Percentiles rank a stretch among this genome's conserved stretches.
Conservation (phyloP, 371 early-diverging fungal species). For the Catenaria anguillulae region DNA sequence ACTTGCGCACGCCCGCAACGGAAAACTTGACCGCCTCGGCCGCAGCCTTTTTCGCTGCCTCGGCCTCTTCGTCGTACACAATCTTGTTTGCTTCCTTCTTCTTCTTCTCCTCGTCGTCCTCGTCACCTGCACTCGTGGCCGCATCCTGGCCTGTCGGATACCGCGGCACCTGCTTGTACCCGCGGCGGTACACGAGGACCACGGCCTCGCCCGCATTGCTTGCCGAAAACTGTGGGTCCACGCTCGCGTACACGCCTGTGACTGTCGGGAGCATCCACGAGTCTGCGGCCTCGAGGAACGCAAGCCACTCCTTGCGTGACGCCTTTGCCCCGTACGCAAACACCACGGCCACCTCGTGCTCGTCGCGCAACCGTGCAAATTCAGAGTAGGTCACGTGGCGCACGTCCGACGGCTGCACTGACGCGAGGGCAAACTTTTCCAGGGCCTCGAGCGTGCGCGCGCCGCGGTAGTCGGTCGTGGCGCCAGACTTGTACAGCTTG, state of each 20-base stretch:
- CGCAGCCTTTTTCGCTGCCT: background rate
- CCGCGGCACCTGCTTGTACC: background rate
- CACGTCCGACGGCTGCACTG: background rate
- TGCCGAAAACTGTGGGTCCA: background rate
- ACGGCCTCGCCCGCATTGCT: no score
- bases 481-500: constrained; percentile 72
- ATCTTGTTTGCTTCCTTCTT: background rate
- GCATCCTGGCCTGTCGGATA: no score
- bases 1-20: background rate
- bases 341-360: constrained; percentile 2
- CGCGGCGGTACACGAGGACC: constrained; percentile 3
- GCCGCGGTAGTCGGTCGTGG: constrained; percentile 22
- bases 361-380: background rate
- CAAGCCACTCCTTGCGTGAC: background rate
- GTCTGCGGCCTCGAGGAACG: background rate
- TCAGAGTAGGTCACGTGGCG: background rate
- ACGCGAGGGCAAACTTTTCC: background rate
- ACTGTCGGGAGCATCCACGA: background rate
- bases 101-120: background rate
- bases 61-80: background rate
- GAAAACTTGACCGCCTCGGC: background rate
- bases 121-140: background rate
- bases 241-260: background rate
- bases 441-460: background rate
- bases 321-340: background rate